Percentiles rank a stretch among this genome's conserved stretches.
Conservation (phyloP, 2,329 filamentous ascomycete genomes). For the Sporothrix variecibatus region DNA sequence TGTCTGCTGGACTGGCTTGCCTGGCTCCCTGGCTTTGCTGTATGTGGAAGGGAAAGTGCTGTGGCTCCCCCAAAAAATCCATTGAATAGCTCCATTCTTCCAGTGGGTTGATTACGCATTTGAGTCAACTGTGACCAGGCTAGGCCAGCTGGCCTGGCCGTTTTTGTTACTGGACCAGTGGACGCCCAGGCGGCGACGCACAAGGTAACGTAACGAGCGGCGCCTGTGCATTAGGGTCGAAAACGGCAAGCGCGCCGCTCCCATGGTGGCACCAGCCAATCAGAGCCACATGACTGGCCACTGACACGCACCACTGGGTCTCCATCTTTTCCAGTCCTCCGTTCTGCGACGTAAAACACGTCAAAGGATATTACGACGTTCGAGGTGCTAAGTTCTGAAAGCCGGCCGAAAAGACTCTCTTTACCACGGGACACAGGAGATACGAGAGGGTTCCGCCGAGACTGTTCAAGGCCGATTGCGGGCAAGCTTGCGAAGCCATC, state of each 20-base stretch:
- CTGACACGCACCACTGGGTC: neutral
- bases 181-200: neutral
- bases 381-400: no score
- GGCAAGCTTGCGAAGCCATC: neutral
- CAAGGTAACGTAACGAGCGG: constrained; percentile 28
- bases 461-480: neutral
- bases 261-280: constrained; percentile 9
- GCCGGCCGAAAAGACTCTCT: no score
- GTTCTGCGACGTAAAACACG: neutral
- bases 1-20: neutral
- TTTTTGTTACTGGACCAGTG: neutral
- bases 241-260: constrained; percentile 13
- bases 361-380: no score
- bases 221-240: constrained; percentile 17
- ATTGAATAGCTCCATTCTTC: neutral
- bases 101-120: constrained; percentile 9
- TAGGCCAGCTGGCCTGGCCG: neutral
- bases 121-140: neutral
- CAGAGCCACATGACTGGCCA: constrained; percentile 3
- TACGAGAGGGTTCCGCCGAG: neutral
- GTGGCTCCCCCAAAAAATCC: neutral
- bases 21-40: neutral
- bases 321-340: neutral
- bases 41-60: neutral
- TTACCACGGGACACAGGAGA: neutral